phyloP scores from a whole-genome alignment of 352 stramenopile species.

The Phytophthora idaei region DNA sequence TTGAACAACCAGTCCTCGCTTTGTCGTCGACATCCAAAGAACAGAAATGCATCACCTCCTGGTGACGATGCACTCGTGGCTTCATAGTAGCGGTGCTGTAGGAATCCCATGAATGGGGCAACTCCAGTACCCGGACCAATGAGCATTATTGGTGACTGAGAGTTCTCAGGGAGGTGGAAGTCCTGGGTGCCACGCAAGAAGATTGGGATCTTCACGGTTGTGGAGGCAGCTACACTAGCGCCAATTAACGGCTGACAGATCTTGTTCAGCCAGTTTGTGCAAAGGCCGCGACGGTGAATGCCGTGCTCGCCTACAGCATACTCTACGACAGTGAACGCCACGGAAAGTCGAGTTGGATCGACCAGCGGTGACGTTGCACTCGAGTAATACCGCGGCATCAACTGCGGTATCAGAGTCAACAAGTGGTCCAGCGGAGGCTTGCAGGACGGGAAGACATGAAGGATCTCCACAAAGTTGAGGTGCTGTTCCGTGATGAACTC shows the following conservation, averaged over 20 bases:
- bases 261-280: constrained; percentile 65
- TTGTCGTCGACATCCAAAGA: constrained; percentile 92
- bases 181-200: constrained; percentile 92
- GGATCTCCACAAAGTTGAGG: constrained; percentile 90
- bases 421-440: constrained; percentile 87
- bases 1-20: constrained; percentile 94
- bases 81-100: constrained; percentile 86
- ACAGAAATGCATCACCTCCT: constrained; percentile 82
- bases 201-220: constrained; percentile 65
- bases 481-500: constrained; percentile 88
- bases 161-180: constrained; percentile 87
- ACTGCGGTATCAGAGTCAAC: constrained; percentile 83
- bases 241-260: constrained; percentile 53
- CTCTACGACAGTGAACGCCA: constrained; percentile 94
- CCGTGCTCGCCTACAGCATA: constrained; percentile 58
- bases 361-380: constrained; percentile 93
- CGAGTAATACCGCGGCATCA: constrained; percentile 96
- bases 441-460: constrained; percentile 94
- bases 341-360: constrained; percentile 61
- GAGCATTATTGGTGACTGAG: constrained; percentile 91
- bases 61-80: constrained; percentile 17
- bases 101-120: constrained; percentile 96
- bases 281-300: constrained; percentile 58
- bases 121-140: constrained; percentile 97
- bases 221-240: neutral